Evolutionary conservation across 768 basidiomycete species (phyloP), one percentile per base, ranked within the genome.

Genomic region (Lyophyllum shimeji): DNA sequence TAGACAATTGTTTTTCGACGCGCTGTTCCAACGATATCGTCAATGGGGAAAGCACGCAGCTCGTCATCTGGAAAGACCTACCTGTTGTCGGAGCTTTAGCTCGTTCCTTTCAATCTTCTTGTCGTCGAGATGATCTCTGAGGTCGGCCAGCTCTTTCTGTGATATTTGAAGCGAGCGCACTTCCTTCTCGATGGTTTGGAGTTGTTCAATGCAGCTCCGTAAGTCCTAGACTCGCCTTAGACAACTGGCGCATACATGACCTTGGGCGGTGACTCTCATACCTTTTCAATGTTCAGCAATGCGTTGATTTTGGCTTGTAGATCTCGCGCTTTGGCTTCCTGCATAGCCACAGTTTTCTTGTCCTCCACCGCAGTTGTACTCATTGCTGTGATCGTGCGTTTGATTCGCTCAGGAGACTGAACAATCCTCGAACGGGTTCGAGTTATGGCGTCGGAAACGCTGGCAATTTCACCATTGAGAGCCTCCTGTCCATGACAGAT

Each of bases 361-460:
- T 95, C 92, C 52, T 89, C 87, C 17, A 80, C 68, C 0, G 84
- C 83, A 0, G 81, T 84, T 6, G 74, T 66, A 2, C 82, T 79
- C 89, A 96, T 93, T n/a, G 82, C 76, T 11, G 79, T 71, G 63
- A 96, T 96, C 42, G 84, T 89, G 49, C 86, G 83, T 66, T 87
- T 90, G 61, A 96, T 89, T 44, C 94, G 82, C 46, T 96, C 95
- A 0, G 95, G 95, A 0, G 92, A 94, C 68, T 94, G 91, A 2
- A 97, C 93, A 59, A 97, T 88, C 24, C 93, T 84, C 25, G 84
- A 76, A 48, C 84, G 79, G 0, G 85, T 85, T 42, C 86, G 82
- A 12, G 74, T 71, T 59, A 91, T 85, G 44, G 78, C 75, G 54
- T 90, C 86, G 40, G 80, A 74, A 21, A 86, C 72, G 43, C 78